Evolutionary conservation across 805 yeast species (phyloP), one percentile per base, ranked within the genome.

Genomic region (Myxozyma melibiosi): DNA sequence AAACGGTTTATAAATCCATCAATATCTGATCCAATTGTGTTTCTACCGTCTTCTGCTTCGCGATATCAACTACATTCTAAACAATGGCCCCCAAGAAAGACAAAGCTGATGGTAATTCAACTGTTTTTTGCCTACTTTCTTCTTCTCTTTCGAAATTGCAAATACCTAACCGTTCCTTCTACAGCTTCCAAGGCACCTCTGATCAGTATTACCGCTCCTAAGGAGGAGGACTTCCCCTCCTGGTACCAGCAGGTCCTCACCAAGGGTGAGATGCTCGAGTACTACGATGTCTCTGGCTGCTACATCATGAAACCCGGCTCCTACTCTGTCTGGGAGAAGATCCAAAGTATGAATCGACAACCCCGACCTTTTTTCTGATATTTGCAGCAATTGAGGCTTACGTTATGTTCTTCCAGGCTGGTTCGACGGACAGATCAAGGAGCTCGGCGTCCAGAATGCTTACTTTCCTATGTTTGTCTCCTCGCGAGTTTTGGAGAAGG

Each of bases 381-480:
- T 14, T 31, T 35, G 30, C 31, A 25, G n/a, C 6, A 5, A 20
- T 27, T 8, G 24, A 40, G 24, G 13, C 16, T 13, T 9, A 22
- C 7, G 11, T 9, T 4, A 14, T 28, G 8, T 48, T 5, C 31
- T 18, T 18, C 38, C 20, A 77, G 78, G 76, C 66, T 94, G 84
- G 84, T 92, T 94, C 72, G 88, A 94, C 75, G 75, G 67, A 25
- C 77, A 79, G 66, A 94, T 94, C 76, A 92, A 90, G 78, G 78
- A 81, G 52, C 73, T 94, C 67, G 99, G 97, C 64, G 99, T 95
- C 58, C 84, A 85, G 69, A 94, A 94, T 75, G 86, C 97, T 25
- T 92, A 92, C 74, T 94, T 94, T 87, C 99, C 99, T 64, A 89
- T 94, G 97, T 94, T 94, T 71, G 98, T 94, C 49, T 90, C 97